A percentile compares a stretch with the other conserved stretches of the same genome.
Conservation (phyloP, 805 yeast species). For the Scheffersomyces lignosus region DNA sequence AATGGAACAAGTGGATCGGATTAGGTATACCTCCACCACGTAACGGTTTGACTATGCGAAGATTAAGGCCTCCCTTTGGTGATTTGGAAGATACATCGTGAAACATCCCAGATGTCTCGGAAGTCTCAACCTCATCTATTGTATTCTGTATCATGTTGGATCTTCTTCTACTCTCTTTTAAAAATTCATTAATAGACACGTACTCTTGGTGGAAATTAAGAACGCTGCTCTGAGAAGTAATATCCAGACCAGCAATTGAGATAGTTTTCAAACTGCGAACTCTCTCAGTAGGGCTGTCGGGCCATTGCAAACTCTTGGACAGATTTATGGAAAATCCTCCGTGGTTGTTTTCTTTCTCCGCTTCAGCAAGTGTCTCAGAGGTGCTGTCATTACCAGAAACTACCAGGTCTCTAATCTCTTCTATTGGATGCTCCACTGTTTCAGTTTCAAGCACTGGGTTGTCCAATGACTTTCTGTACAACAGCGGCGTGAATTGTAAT, state of each 20-base stretch:
- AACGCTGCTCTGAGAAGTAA: slow-evolving; percentile 6
- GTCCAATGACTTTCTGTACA: too few species aligned
- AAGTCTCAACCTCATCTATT: slow-evolving; percentile 9
- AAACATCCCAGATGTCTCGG: slow-evolving; percentile 19
- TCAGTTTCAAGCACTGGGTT: background rate
- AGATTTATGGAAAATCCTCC: background rate
- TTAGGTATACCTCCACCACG: slow-evolving; percentile 47
- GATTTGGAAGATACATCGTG: slow-evolving; percentile 16
- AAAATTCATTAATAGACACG: slow-evolving; percentile 14
- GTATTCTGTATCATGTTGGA: slow-evolving; percentile 8
- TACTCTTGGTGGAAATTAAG: slow-evolving; percentile 15
- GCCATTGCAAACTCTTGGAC: background rate
- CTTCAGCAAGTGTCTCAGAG: background rate
- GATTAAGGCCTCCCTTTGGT: slow-evolving; percentile 50
- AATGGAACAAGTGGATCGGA: slow-evolving; percentile 12
- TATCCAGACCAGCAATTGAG: background rate
- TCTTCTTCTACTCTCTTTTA: slow-evolving; percentile 13
- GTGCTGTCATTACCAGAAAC: background rate
- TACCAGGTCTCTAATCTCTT: background rate
- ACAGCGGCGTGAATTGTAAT: too few species aligned
- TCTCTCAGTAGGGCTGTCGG: background rate
- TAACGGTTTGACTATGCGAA: slow-evolving; percentile 62
- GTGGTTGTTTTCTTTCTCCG: background rate
- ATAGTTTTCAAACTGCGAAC: background rate
- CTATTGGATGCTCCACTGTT: too few species aligned